Base-by-base conservation (phyloP, 2,329 filamentous ascomycete genomes). In the Pseudocercospora eumusae region DNA sequence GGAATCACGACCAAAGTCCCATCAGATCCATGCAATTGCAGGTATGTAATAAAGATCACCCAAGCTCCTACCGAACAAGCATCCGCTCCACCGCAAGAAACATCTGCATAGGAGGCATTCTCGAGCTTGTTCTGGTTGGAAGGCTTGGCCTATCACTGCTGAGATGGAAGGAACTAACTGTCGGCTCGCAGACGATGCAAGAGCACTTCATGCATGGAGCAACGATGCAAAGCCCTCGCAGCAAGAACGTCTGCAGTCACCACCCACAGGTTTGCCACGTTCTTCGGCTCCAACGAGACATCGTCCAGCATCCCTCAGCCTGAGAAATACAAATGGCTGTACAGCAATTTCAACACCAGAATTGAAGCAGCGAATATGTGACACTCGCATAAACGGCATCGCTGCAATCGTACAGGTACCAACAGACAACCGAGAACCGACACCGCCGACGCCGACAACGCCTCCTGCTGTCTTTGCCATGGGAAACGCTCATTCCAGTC, bases 401-500 rank as follows among this genome's bases (percentile, higher is more conserved):
- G 60, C 56, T 47, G 61, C 68, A 31, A 64, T 58, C 55, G 58
- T 62, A 54, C 69, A 71, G 57, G 57, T 69, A 23, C 61, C 67
- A 53, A 59, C 59, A 44, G 66, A 68, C 62, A 68, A 64, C 49
- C 64, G 66, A 56, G 55, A 64, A 56, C 65, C 57, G n/a, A 54
- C 65, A 53, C 54, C 68, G 44, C 65, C 64, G 25, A 65, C 64
- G 20, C 59, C 64, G 49, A 66, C 68, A 57, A 63, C 65, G 8
- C 64, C 62, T 25, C 63, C 60, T 56, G 55, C 49, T 53, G 56
- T 50, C 44, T 15, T 59, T 36, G 57, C 28, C 28, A 74, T 74
- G 72, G 72, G 72, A 62, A 74, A 72, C 66, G 67, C 69, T 49
- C 68, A 66, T 33, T 73, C 70, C 10, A 66, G 59, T 56, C 52